Evolutionary conservation across 2,329 filamentous ascomycete species (phyloP).

Genomic region (Aspergillus caelatus): DNA sequence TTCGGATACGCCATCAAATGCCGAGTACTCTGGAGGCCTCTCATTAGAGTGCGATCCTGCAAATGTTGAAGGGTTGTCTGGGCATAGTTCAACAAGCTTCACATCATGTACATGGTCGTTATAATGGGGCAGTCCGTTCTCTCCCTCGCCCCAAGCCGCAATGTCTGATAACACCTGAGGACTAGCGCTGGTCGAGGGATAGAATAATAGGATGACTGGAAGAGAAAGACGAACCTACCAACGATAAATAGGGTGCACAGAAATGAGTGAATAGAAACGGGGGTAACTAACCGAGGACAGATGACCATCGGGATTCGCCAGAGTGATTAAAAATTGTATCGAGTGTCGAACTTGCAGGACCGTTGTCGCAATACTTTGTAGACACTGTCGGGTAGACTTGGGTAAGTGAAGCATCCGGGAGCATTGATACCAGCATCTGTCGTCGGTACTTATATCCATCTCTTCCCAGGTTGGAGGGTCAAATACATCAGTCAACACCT

Average conservation of each 20-base stretch:
- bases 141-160: too few species aligned
- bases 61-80: not conserved
- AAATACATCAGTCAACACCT: not conserved
- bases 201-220: not conserved
- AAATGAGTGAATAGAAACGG: not conserved
- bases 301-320: not conserved
- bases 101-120: not conserved
- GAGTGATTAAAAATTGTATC: not conserved
- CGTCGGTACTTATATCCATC: not conserved
- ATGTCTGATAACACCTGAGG: not conserved
- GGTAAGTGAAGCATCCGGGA: not conserved
- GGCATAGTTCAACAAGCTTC: not conserved
- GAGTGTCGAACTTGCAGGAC: not conserved
- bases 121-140: not conserved
- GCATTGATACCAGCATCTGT: not conserved
- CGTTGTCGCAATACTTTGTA: not conserved
- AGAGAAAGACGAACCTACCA: not conserved
- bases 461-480: not conserved
- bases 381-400: not conserved
- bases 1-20: not conserved
- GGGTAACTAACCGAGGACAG: not conserved
- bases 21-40: not conserved
- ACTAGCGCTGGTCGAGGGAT: not conserved
- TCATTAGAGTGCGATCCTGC: rapidly evolving
- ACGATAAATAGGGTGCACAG: not conserved